Evolutionary conservation across 345 rosid genomes (phyloP).

Genomic region (Orychophragmus violaceus): DNA sequence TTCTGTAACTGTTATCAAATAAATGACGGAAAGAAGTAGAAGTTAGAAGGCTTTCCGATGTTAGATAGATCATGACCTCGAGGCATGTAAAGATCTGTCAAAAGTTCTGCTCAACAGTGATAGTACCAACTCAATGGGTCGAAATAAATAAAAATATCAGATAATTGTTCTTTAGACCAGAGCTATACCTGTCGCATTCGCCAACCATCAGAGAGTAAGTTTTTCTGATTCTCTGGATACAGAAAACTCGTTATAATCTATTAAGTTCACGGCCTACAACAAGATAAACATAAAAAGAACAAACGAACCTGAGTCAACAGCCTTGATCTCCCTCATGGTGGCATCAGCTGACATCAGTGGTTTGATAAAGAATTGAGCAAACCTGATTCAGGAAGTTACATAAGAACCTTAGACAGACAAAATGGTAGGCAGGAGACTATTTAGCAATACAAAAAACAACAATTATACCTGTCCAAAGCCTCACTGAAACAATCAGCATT

Average conservation of each 20-base stretch:
- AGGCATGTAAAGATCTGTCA: neutral
- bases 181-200: slow-evolving; percentile 73
- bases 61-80: neutral
- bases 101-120: neutral
- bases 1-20: slow-evolving; percentile 56
- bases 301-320: slow-evolving; percentile 86
- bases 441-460: neutral
- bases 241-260: slow-evolving; percentile 15
- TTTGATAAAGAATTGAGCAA: slow-evolving; percentile 80
- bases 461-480: slow-evolving; percentile 74
- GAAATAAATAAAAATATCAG: neutral
- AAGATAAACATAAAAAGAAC: neutral
- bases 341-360: slow-evolving; percentile 96
- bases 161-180: neutral
- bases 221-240: slow-evolving; percentile 80
- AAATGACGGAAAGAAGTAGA: neutral
- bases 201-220: slow-evolving; percentile 76
- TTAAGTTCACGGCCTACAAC: neutral
- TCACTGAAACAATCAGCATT: slow-evolving; percentile 71
- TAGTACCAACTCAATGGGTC: neutral
- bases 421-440: neutral
- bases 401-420: slow-evolving; percentile 19
- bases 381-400: slow-evolving; percentile 40
- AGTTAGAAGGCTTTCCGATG: neutral
- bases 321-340: slow-evolving; percentile 82